A percentile compares a stretch with the other conserved stretches of the same genome.
Conservation (phyloP, 2,329 filamentous ascomycete species). For the Curvularia sp. region DNA sequence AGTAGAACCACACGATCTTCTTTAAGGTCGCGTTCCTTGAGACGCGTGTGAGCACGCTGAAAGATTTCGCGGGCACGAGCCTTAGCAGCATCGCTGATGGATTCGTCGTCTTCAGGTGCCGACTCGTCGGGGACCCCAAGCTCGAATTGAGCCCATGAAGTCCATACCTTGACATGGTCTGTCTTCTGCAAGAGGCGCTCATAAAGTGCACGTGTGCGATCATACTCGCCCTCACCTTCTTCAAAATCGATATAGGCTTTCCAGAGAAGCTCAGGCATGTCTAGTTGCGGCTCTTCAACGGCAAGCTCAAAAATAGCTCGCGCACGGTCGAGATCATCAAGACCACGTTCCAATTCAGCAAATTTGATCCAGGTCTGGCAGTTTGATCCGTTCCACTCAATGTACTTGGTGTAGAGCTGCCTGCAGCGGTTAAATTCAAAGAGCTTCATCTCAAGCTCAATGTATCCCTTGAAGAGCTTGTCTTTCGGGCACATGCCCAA, state of each 20-base stretch:
- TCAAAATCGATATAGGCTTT: conserved; percentile 99
- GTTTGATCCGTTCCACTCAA: conserved; percentile 90
- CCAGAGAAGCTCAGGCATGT: conserved; percentile 98
- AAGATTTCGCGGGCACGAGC: conserved; percentile 82
- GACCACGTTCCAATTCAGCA: conserved; percentile 86
- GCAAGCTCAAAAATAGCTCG: conserved; percentile 93
- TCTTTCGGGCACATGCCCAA: conserved; percentile 97
- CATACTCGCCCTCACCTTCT: conserved; percentile 92
- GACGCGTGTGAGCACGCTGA: conserved; percentile 80
- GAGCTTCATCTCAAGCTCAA: conserved; percentile 89
- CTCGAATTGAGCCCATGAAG: conserved; percentile 97
- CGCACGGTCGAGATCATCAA: conserved; percentile 88
- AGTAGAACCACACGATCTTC: conserved; percentile 92
- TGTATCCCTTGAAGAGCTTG: conserved; percentile 91
- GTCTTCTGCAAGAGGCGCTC: conserved; percentile 92
- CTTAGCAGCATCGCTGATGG: conserved; percentile 84
- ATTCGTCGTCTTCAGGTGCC: conserved; percentile 57
- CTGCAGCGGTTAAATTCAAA: conserved; percentile 94
- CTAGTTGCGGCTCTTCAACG: conserved; percentile 79
- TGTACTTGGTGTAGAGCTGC: conserved; percentile 90
- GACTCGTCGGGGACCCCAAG: conserved; percentile 87
- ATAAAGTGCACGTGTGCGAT: conserved; percentile 80
- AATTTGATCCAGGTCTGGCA: conserved; percentile 96
- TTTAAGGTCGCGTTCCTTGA: conserved; percentile 90
- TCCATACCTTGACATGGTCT: conserved; percentile 99